Base-by-base conservation (phyloP, 495 filamentous ascomycete genomes). In the Podospora appendiculata region DNA sequence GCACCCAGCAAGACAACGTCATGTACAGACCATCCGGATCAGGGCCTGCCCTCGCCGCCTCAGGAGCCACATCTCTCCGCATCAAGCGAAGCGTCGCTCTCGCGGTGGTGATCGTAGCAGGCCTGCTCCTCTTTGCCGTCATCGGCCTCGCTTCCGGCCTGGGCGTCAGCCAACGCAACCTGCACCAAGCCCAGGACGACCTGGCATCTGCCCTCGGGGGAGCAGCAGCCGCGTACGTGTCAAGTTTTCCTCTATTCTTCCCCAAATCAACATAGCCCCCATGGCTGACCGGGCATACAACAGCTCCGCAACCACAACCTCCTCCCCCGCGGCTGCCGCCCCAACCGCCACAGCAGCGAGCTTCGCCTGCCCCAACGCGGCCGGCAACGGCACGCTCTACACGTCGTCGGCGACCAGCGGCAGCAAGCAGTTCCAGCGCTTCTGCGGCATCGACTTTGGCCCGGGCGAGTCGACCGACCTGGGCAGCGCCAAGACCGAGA, bases 371-470 rank as follows among this genome's bases (percentile, higher is more conserved):
- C 69, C 69, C 3, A 25, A 25, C 25, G 41, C 45, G 1, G 54
- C 62, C 50, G n/a, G n/a, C n/a, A 72, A 72, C 55, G 60, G 65
- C 41, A 72, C 66, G 7, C 52, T 60, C 18, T 65, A 64, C 52
- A 60, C 63, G 0, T 39, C 58, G 7, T 25, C 45, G 6, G 52
- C 34, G 18, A n/a, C 32, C 7, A 58, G 56, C 19, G 55, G 41
- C 52, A 56, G 50, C 14, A 65, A 67, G 51, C 35, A 33, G 34
- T 70, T 69, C 59, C 47, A 55, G 40, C 52, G 63, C 4, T 50
- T 62, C 38, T 72, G 69, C 56, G 69, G 68, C 8, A 25, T 63
- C 45, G 67, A 72, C 54, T 69, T 67, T 53, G 60, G 62, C 13
- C n/a, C 43, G 4, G 56, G 51, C 17, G 61, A 65, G 47, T 66